phyloP scores from a whole-genome alignment of 495 filamentous ascomycete genomes.

The Podospora comata region DNA sequence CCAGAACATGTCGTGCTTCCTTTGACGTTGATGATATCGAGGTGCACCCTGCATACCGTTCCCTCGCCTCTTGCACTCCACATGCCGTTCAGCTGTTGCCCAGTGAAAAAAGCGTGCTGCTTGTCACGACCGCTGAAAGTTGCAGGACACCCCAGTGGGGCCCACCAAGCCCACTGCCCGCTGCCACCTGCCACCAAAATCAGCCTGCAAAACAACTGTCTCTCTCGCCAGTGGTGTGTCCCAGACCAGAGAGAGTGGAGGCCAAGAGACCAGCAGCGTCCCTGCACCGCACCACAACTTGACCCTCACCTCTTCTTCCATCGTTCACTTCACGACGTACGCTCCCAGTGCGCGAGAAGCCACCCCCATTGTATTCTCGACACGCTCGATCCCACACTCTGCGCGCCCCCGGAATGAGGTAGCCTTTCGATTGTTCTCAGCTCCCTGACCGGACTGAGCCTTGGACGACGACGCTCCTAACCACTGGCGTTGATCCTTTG shows the following conservation, averaged over 20 bases:
- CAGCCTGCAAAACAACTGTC: slow-evolving; percentile 12
- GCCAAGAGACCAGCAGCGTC: not conserved
- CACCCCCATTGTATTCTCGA: slow-evolving; percentile 5
- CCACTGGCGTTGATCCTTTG: slow-evolving; percentile 1
- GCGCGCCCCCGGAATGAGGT: slow-evolving; percentile 48
- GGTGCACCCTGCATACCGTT: slow-evolving; percentile 2
- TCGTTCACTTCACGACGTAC: slow-evolving; percentile 14
- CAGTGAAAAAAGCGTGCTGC: slow-evolving; percentile 22
- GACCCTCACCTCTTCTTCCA: not conserved
- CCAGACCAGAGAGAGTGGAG: not conserved
- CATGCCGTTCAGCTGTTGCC: slow-evolving; percentile 19
- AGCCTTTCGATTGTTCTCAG: slow-evolving; percentile 49
- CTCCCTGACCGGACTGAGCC: slow-evolving; percentile 54
- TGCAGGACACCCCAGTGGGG: slow-evolving; percentile 1
- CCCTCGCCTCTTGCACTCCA: not conserved
- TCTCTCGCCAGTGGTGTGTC: slow-evolving; percentile 2
- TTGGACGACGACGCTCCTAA: slow-evolving; percentile 13
- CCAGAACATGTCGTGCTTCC: not conserved
- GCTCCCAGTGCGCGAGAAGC: slow-evolving; percentile 17
- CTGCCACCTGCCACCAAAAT: slow-evolving; percentile 21
- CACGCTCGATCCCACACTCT: slow-evolving; percentile 21
- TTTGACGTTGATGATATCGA: slow-evolving; percentile 2
- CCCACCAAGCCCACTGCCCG: slow-evolving; percentile 14
- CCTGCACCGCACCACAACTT: slow-evolving; percentile 1
- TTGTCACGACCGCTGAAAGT: slow-evolving; percentile 10